Conservation (phyloP, 306 rosid species). For the Prunus davidiana region DNA sequence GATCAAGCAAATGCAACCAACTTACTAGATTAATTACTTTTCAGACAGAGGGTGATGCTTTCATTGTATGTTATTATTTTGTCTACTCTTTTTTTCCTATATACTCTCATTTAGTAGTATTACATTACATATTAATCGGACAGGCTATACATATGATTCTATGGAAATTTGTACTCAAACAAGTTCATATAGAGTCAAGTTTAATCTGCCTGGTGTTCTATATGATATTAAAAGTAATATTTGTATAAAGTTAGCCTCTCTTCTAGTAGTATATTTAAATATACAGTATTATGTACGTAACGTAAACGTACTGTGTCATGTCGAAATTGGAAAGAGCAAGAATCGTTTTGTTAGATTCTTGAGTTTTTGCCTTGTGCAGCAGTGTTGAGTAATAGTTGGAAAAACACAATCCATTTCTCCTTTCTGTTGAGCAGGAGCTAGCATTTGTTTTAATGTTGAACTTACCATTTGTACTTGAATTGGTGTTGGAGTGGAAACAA, state of each 20-base stretch:
- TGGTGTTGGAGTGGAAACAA: too few relatives aligned
- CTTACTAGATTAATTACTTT: background rate
- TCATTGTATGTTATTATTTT: constrained; percentile 11
- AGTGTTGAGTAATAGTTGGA: background rate
- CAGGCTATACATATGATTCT: constrained; percentile 10
- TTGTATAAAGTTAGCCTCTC: constrained; percentile 2
- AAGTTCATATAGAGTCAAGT: constrained; percentile 10
- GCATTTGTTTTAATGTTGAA: too few relatives aligned
- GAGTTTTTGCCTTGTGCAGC: background rate
- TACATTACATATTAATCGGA: background rate
- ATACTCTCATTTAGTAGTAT: constrained; percentile 12
- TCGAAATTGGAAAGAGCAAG: background rate
- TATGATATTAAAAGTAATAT: constrained; percentile 10
- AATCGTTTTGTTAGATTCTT: constrained; percentile 6
- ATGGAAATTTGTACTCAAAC: constrained; percentile 9
- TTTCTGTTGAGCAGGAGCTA: background rate
- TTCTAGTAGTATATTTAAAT: background rate
- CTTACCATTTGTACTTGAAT: too few relatives aligned
- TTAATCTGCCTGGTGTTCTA: constrained; percentile 24
- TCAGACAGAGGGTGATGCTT: background rate
- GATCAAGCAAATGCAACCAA: background rate
- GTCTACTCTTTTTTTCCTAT: background rate
- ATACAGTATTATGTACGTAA: background rate
- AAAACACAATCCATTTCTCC: background rate
- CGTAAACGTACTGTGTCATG: background rate